These are phyloP conservation scores for Psilocybe subaeruginosa DNA, from an alignment of 768 basidiomycete genomes.

Conservation along the genomic window DNA sequence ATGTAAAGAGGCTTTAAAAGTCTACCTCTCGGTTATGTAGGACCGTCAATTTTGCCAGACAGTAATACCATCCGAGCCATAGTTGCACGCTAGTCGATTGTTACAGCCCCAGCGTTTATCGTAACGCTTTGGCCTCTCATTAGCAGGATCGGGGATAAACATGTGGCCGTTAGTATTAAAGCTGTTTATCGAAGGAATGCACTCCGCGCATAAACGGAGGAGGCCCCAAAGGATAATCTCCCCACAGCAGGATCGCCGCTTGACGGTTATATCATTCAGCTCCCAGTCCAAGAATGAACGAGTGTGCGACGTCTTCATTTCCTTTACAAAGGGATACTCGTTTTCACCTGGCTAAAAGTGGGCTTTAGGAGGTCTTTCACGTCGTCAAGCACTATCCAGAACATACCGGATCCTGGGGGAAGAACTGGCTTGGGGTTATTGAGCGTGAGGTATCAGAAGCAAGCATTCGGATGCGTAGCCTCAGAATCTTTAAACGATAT, in stretches of 20 bases:
- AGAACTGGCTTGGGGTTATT: slow-evolving; percentile 17
- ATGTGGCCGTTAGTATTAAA: slow-evolving; percentile 10
- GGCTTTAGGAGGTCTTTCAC: not conserved
- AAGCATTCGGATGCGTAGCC: slow-evolving; percentile 7
- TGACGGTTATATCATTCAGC: slow-evolving; percentile 16
- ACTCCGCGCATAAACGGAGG: slow-evolving; percentile 17
- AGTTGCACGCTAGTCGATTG: not conserved
- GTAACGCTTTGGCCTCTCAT: not conserved
- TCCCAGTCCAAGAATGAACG: slow-evolving; percentile 8
- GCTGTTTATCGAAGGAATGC: slow-evolving; percentile 16
- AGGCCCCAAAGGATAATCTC: slow-evolving; percentile 18
- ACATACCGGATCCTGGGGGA: slow-evolving; percentile 7
- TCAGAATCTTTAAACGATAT: slow-evolving; percentile 5
- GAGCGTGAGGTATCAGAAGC: not conserved
- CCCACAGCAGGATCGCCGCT: slow-evolving; percentile 20
- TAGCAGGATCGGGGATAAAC: slow-evolving; percentile 17
- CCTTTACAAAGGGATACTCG: slow-evolving; percentile 7
- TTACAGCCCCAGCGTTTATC: not conserved
- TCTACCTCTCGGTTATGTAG: not conserved
- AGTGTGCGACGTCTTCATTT: not conserved
- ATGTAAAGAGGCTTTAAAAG: not conserved
- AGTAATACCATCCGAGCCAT: not conserved
- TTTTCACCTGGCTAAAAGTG: not conserved
- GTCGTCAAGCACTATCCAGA: not conserved
- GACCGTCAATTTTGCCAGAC: not conserved